These are phyloP conservation scores for Phaeoacremonium minimum DNA, from an alignment of 2,329 filamentous ascomycete species.

Conservation along the genomic window DNA sequence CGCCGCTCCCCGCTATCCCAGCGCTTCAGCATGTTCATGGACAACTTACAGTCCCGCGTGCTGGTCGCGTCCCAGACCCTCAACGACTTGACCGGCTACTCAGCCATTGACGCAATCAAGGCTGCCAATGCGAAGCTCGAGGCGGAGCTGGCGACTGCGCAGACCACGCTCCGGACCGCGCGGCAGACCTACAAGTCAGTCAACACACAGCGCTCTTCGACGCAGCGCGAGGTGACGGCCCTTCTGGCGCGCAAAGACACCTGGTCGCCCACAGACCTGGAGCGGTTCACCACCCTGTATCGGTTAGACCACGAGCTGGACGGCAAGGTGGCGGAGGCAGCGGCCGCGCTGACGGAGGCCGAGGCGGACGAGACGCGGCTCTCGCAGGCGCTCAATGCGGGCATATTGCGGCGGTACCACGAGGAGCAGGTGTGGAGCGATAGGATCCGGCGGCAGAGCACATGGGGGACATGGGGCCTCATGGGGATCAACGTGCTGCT, in stretches of 20 bases:
- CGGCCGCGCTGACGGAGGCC: conserved; percentile 66
- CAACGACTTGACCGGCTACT: conserved; percentile 93
- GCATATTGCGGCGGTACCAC: conserved; percentile 88
- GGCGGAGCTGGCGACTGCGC: conserved; percentile 50
- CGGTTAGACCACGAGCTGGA: conserved; percentile 91
- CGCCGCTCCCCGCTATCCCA: conserved; percentile 36
- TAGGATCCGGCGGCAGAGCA: conserved; percentile 91
- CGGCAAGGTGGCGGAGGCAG: conserved; percentile 69
- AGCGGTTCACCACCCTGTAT: conserved; percentile 91
- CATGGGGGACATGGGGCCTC: conserved; percentile 96
- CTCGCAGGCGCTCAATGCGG: conserved; percentile 68
- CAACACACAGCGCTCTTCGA: conserved; percentile 76
- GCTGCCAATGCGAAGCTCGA: conserved; percentile 69
- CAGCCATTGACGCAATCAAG: conserved; percentile 83
- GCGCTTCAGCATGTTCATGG: conserved; percentile 71
- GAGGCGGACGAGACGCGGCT: conserved; percentile 79
- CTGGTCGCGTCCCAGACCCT: conserved; percentile 82
- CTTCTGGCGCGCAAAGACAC: conserved; percentile 90
- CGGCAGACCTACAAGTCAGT: conserved; percentile 79
- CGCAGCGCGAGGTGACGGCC: conserved; percentile 92
- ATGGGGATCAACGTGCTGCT: conserved; percentile 96
- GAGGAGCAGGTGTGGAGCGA: conserved; percentile 99
- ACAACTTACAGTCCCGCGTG: conserved; percentile 79
- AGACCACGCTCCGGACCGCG: conserved; percentile 63
- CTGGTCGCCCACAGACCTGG: conserved; percentile 82